Percentiles rank a stretch among this genome's conserved stretches.
Conservation (phyloP, 164 flowering plant species). For the Aristolochia contorta region DNA sequence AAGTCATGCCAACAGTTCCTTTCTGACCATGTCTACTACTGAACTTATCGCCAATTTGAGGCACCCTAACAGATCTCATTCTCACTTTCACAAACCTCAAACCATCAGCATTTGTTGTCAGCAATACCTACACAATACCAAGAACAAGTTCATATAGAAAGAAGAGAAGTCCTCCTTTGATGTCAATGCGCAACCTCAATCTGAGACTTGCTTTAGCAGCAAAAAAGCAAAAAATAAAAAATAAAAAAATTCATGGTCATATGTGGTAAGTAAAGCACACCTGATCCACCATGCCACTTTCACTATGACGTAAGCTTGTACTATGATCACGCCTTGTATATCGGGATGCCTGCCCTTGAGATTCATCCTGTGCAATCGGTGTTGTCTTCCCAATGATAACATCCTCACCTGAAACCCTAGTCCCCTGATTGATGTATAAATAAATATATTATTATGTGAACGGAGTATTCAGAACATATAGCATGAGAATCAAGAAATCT, state of each 20-base stretch:
- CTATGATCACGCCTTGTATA: conserved; percentile 90
- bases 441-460: no score
- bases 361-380: conserved; percentile 84
- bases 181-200: no score
- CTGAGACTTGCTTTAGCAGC: background rate
- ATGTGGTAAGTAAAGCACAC: background rate
- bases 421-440: conserved; percentile 37
- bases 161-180: no score
- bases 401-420: conserved; percentile 93
- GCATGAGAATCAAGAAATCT: background rate
- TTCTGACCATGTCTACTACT: conserved; percentile 97
- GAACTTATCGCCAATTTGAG: conserved; percentile 96
- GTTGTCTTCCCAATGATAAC: conserved; percentile 98
- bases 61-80: conserved; percentile 89
- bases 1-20: conserved; percentile 96
- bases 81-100: conserved; percentile 91
- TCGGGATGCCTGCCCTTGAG: conserved; percentile 73
- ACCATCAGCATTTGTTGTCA: conserved; percentile 98
- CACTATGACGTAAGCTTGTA: conserved; percentile 93
- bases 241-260: no score
- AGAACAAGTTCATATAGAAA: background rate
- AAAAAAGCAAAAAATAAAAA: background rate
- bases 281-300: conserved; percentile 61
- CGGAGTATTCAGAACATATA: no score
- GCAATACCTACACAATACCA: conserved; percentile 43